Conservation (phyloP, 164 flowering plant genomes). For the Dillenia suffruticosa region DNA sequence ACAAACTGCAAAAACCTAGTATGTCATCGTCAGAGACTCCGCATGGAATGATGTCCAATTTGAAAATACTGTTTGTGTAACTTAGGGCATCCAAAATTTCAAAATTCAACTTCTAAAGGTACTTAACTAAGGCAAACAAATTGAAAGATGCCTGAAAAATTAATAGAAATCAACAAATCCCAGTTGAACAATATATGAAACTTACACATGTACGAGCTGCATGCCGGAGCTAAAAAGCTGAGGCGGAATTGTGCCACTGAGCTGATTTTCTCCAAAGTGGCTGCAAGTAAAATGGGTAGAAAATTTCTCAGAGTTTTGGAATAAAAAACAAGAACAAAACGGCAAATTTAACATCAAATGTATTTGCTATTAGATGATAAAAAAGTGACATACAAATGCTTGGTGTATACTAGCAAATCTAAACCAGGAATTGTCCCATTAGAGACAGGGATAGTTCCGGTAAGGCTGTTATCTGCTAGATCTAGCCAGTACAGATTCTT, state of each 20-base stretch:
- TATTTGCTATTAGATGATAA: too few species aligned
- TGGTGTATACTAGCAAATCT: conserved; percentile 19
- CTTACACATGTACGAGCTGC: conserved; percentile 38
- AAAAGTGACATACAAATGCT: conserved; percentile 29
- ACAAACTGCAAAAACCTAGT: conserved; percentile 12
- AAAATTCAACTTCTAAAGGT: too few species aligned
- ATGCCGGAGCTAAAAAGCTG: conserved; percentile 28
- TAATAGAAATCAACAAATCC: neutral
- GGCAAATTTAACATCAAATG: neutral
- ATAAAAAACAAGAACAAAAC: neutral
- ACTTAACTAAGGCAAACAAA: too few species aligned
- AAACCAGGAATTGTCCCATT: conserved; percentile 20
- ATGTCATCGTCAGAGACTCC: too few species aligned
- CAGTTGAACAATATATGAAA: neutral
- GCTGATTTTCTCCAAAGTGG: conserved; percentile 33
- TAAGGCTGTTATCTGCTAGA: conserved; percentile 22
- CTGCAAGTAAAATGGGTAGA: conserved; percentile 16
- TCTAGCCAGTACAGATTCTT: conserved; percentile 23
- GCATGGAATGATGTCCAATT: too few species aligned
- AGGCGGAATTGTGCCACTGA: conserved; percentile 27
- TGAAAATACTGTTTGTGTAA: too few species aligned
- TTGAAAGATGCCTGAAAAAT: too few species aligned
- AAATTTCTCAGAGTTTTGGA: too few species aligned
- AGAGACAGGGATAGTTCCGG: conserved; percentile 26
- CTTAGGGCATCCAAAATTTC: too few species aligned